These are phyloP conservation scores for Rusavskia elegans DNA, from an alignment of 495 filamentous ascomycete genomes.

Conservation along the genomic window DNA sequence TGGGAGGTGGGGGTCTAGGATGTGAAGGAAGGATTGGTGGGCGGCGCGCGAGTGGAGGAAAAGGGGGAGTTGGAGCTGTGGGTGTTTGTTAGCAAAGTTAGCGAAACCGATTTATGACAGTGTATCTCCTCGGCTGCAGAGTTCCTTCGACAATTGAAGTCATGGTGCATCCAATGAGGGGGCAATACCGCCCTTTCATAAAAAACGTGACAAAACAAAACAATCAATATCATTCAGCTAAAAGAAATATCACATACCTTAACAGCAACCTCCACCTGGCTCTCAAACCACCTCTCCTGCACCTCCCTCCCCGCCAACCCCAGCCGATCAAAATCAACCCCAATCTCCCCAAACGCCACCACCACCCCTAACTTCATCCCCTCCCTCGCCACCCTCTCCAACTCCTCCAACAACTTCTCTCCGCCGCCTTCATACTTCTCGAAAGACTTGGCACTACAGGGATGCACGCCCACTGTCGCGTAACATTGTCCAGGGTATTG, in stretches of 20 bases:
- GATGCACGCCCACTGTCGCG: constrained; percentile 84
- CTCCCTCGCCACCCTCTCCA: constrained; percentile 38
- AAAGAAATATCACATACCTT: constrained; percentile 27
- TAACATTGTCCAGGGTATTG: constrained; percentile 67
- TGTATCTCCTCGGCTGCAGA: too few relatives aligned
- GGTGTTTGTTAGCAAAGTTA: neutral
- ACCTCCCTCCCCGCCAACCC: constrained; percentile 57
- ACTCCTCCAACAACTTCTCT: constrained; percentile 29
- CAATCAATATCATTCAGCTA: neutral
- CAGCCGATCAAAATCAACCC: constrained; percentile 87
- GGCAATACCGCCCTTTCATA: too few relatives aligned
- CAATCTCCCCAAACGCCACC: constrained; percentile 88
- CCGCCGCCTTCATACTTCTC: constrained; percentile 13
- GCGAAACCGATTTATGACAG: too few relatives aligned
- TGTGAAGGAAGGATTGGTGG: constrained; percentile 58
- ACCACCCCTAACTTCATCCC: constrained; percentile 30
- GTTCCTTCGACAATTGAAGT: too few relatives aligned
- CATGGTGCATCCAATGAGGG: too few relatives aligned
- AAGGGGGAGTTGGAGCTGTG: constrained; percentile 46
- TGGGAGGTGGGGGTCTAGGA: constrained; percentile 36
- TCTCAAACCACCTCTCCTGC: constrained; percentile 72
- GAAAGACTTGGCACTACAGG: constrained; percentile 62
- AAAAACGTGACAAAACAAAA: neutral
- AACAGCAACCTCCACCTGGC: constrained; percentile 64
- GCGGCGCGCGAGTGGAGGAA: constrained; percentile 86